Conservation (phyloP, 192 early-diverging fungal species). For the Linnemannia exigua region DNA sequence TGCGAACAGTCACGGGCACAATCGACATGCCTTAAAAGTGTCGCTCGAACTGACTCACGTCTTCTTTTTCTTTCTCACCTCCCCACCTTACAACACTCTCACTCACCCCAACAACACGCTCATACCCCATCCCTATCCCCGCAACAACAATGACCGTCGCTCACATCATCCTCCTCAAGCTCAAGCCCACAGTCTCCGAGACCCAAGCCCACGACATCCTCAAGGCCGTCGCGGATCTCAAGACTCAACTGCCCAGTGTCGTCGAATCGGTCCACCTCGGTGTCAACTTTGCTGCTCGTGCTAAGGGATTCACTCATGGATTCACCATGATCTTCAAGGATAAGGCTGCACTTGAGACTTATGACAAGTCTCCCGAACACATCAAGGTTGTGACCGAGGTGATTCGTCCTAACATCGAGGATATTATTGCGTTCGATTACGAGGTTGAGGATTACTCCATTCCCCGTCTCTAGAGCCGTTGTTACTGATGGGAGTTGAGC, state of each 20-base stretch:
- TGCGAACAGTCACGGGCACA: no score
- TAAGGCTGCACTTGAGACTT: constrained; percentile 38
- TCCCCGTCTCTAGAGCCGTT: constrained; percentile 27
- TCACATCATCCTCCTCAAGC: constrained; percentile 44
- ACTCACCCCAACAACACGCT: not conserved
- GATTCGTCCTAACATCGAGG: constrained; percentile 49
- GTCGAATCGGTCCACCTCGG: constrained; percentile 53
- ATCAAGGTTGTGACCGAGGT: constrained; percentile 25
- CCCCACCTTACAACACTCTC: no score
- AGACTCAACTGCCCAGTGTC: constrained; percentile 30
- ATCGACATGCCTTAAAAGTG: no score
- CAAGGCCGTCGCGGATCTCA: constrained; percentile 39
- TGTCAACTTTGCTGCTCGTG: constrained; percentile 35
- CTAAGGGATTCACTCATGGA: constrained; percentile 46
- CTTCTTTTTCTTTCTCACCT: no score
- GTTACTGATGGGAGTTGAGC: not conserved
- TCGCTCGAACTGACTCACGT: no score
- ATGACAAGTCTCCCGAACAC: constrained; percentile 41
- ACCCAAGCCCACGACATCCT: constrained; percentile 39
- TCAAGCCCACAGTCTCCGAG: constrained; percentile 37
- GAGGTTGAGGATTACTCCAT: constrained; percentile 35
- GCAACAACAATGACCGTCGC: constrained; percentile 28
- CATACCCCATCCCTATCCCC: not conserved
- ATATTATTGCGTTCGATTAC: constrained; percentile 44
- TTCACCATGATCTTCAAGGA: constrained; percentile 58